These are phyloP conservation scores for Circinella umbellata DNA, from an alignment of 371 early-diverging fungal genomes.

Conservation along the genomic window DNA sequence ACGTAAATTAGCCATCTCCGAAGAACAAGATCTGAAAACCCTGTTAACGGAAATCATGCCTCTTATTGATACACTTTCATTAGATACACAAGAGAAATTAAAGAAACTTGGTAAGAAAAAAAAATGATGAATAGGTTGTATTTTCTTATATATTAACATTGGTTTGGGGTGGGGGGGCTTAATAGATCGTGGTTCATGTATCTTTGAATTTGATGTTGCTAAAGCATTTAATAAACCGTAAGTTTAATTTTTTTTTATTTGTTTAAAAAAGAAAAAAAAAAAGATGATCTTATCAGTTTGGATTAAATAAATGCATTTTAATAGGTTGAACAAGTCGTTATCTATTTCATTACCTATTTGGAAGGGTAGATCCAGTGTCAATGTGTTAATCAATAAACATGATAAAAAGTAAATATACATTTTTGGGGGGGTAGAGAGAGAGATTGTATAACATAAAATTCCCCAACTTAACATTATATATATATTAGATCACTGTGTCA, in stretches of 20 bases:
- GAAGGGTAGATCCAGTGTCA: constrained; percentile 73
- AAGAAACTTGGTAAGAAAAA: constrained; percentile 34
- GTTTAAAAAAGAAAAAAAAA: neutral
- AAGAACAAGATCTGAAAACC: constrained; percentile 51
- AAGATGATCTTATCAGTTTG: constrained; percentile 10
- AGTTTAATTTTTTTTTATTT: constrained; percentile 10
- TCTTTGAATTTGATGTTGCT: constrained; percentile 62
- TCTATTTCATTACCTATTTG: constrained; percentile 72
- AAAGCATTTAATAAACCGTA: constrained; percentile 24
- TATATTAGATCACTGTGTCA: constrained; percentile 38
- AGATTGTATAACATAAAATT: neutral
- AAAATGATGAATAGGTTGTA: no score
- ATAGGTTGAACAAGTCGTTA: constrained; percentile 42
- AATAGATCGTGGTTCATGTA: constrained; percentile 52
- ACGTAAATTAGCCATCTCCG: constrained; percentile 55
- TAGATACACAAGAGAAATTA: constrained; percentile 29
- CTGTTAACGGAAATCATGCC: constrained; percentile 70
- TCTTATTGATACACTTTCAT: constrained; percentile 49
- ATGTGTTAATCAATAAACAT: constrained; percentile 75
- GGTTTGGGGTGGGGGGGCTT: no score
- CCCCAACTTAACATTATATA: neutral
- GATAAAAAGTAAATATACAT: constrained; percentile 54
- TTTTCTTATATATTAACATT: no score
- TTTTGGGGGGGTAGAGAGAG: neutral
- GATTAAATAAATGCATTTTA: neutral